Evolutionary conservation across 352 stramenopile genomes (phyloP), one percentile per base, ranked within the genome.

Genomic region (Phytophthora crassamura): DNA sequence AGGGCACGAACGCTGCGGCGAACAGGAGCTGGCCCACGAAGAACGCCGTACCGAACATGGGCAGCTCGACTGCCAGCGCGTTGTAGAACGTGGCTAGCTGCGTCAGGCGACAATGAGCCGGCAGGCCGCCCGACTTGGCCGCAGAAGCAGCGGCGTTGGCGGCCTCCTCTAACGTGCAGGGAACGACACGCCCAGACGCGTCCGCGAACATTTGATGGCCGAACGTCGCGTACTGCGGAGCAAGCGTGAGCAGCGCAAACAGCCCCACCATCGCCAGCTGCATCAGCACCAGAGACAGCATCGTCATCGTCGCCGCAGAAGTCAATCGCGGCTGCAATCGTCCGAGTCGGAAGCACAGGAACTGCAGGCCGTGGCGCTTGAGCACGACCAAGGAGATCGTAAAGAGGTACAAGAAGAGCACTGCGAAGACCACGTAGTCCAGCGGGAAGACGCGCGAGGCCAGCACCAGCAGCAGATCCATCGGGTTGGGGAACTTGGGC

Each of bases 1-100:
- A 95, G n/a, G 88, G 84, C 51, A 91, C 71, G 58, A 91, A 95
- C 12, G 75, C 71, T 50, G 86, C 74, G 8, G 86, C 84, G 63
- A 92, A 94, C 5, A 88, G 50, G 25, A 91, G 63, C 50, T 95
- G 88, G 2, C 81, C 85, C 11, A 90, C 48, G 47, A 94, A 93
- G 56, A 94, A 92, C 20, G 82, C 80, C 0, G 70, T 67, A 33
- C 88, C 88, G 42, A 93, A 93, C 69, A 93, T 80, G 18, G 88
- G 87, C 22, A 94, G 75, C 51, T 76, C 80, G 6, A 82, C 84
- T 2, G 83, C 82, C 16, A 94, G 77, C 33, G 75, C 66, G 64
- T 95, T 94, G 75, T 91, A 94, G 42, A 95, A 92, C 35, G 76
- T 72, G 52, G 88, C 80, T 22, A 95, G 79, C 62, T 94, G 88